Conservation (phyloP, 768 basidiomycete genomes). For the Flagelloscypha sp. region DNA sequence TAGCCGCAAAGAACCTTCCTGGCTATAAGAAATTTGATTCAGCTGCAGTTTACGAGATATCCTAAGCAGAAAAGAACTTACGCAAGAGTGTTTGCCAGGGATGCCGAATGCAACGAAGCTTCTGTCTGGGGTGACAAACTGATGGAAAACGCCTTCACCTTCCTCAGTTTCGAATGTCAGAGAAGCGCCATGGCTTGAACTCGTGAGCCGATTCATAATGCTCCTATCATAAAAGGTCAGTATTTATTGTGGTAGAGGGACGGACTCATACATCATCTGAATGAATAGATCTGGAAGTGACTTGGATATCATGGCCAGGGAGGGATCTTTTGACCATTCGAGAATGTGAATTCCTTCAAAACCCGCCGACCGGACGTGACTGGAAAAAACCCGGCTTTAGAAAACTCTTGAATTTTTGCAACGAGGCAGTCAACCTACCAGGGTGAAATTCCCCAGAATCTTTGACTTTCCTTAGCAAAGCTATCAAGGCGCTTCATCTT, state of each 20-base stretch:
- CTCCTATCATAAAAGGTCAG: constrained; percentile 11
- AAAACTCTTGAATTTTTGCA: not conserved
- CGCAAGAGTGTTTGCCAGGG: too few species aligned
- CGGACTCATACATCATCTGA: constrained; percentile 13
- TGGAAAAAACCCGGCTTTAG: constrained; percentile 6
- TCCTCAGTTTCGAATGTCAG: constrained; percentile 25
- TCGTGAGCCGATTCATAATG: constrained; percentile 33
- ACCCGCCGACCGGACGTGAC: constrained; percentile 22
- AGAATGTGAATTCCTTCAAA: constrained; percentile 32
- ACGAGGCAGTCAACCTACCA: constrained; percentile 5
- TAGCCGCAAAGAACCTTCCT: constrained; percentile 36
- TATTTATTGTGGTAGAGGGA: constrained; percentile 6
- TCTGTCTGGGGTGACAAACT: constrained; percentile 23
- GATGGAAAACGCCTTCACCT: constrained; percentile 25
- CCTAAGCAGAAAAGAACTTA: too few species aligned
- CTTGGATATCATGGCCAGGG: constrained; percentile 27
- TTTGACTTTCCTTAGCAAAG: constrained; percentile 34
- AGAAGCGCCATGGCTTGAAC: constrained; percentile 43
- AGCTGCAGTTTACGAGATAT: too few species aligned
- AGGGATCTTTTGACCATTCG: constrained; percentile 34
- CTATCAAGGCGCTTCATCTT: constrained; percentile 38
- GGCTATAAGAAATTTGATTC: too few species aligned
- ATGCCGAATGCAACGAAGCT: too few species aligned
- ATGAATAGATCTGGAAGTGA: constrained; percentile 14
- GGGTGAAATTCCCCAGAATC: constrained; percentile 21